Evolutionary conservation across 2,329 filamentous ascomycete genomes (phyloP).

Genomic region (Apiospora arundinis): DNA sequence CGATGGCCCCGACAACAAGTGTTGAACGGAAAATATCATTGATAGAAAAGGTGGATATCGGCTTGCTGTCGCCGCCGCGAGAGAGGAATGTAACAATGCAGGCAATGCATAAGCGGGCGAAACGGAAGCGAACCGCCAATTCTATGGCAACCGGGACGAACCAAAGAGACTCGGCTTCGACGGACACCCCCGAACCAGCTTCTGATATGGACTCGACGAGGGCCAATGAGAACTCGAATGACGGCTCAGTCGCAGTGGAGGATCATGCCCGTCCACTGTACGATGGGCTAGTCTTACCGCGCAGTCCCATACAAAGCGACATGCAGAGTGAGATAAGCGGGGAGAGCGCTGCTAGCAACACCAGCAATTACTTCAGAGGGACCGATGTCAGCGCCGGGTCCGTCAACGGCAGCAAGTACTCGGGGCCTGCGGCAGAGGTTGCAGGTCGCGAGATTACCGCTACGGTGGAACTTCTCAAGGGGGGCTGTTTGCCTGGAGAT

Average conservation of each 20-base stretch:
- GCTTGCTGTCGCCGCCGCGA: conserved; percentile 73
- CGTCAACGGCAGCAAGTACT: conserved; percentile 54
- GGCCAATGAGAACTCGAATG: conserved; percentile 45
- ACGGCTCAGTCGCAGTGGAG: conserved; percentile 48
- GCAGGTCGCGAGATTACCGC: conserved; percentile 81
- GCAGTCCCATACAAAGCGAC: conserved; percentile 57
- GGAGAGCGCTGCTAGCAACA: conserved; percentile 72
- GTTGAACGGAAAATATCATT: conserved; percentile 84
- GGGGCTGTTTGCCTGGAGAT: conserved; percentile 87
- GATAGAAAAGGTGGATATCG: conserved; percentile 85
- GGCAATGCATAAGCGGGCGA: conserved; percentile 76
- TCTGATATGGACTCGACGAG: conserved; percentile 47
- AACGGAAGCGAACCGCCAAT: conserved; percentile 63
- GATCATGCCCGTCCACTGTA: conserved; percentile 42
- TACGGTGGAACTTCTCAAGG: conserved; percentile 80
- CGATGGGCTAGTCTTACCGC: conserved; percentile 43
- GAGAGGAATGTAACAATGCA: conserved; percentile 86
- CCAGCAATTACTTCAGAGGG: conserved; percentile 62
- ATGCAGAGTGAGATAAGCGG: conserved; percentile 72
- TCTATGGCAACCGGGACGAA: conserved; percentile 51
- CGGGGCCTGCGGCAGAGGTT: conserved; percentile 52
- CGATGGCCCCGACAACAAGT: conserved; percentile 79
- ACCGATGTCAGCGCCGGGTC: conserved; percentile 54
- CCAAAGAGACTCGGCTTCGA: conserved; percentile 41
- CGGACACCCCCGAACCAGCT: conserved; percentile 47